Conservation (phyloP, 768 basidiomycete genomes). For the Hygrophorus russula region DNA sequence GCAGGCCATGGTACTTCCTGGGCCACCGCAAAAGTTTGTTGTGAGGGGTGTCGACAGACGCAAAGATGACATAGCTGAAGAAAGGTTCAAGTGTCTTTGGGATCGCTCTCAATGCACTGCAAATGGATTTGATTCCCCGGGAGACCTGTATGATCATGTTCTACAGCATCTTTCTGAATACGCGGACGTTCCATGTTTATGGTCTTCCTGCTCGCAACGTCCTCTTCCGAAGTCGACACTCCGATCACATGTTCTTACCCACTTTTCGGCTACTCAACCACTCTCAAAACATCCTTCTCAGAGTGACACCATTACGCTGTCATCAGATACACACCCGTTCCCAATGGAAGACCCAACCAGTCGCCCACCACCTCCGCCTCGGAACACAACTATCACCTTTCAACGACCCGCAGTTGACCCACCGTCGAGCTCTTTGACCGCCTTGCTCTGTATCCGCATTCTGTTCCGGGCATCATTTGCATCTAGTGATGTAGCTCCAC, state of each 20-base stretch:
- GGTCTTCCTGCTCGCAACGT: constrained; percentile 54
- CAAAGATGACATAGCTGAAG: constrained; percentile 43
- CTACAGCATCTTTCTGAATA: constrained; percentile 42
- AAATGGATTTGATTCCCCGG: constrained; percentile 35
- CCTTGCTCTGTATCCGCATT: constrained; percentile 73
- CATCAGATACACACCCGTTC: constrained; percentile 41
- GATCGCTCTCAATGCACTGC: constrained; percentile 44
- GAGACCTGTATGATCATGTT: constrained; percentile 68
- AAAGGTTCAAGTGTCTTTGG: constrained; percentile 75
- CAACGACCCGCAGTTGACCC: constrained; percentile 50
- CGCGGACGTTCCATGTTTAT: constrained; percentile 46
- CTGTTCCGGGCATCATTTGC: constrained; percentile 75
- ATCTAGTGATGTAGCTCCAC: constrained; percentile 52
- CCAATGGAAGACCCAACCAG: constrained; percentile 52
- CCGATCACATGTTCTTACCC: constrained; percentile 65
- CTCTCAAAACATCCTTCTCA: constrained; percentile 54
- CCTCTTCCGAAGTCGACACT: constrained; percentile 38
- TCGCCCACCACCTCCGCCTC: constrained; percentile 64
- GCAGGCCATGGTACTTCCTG: constrained; percentile 75
- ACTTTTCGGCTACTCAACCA: constrained; percentile 52
- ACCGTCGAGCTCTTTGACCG: constrained; percentile 65
- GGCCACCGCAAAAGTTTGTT: constrained; percentile 66
- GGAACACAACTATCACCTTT: constrained; percentile 48
- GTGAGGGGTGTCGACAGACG: constrained; percentile 76
- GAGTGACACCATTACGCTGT: constrained; percentile 63